Evolutionary conservation across 1,284 basidiomycete genomes (phyloP), one percentile per base, ranked within the genome.

Genomic region (Apiotrichum akiyoshidainum): DNA sequence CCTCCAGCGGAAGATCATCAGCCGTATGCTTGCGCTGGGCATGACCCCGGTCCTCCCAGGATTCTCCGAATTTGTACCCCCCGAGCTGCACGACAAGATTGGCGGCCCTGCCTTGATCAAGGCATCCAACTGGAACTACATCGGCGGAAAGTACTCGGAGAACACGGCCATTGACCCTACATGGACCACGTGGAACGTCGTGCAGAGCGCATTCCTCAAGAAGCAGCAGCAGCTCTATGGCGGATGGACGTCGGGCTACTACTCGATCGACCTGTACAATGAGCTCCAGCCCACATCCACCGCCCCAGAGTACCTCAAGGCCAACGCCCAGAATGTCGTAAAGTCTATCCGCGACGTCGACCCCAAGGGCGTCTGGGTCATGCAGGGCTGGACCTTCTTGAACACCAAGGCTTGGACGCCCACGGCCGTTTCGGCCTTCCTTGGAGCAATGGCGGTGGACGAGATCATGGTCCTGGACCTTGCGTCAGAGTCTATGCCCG

Each of bases 211-310:
- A 11, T 80, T 81, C 70, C 77, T 81, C 51, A 49, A 71, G 31
- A 81, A 81, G 64, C 81, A 81, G 65, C 58, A 65, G 14, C 70
- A 69, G 14, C 76, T 76, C 0, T 81, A 80, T 57, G 80, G 80
- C 21, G 72, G 75, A 46, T 64, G 57, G 56, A 66, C 79, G 37
- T 75, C 79, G 11, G 78, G 80, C 58, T 72, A 80, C 59, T 82
- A 82, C 63, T 79, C 79, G 33, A 74, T 82, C 39, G 81, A 82
- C 62, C 80, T 81, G n/a, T n/a, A n/a, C n/a, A n/a, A n/a, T n/a
- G n/a, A n/a, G n/a, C n/a, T n/a, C n/a, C n/a, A n/a, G n/a, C n/a
- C n/a, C n/a, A n/a, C n/a, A n/a, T n/a, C n/a, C n/a, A n/a, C n/a
- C n/a, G n/a, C n/a, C n/a, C n/a, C n/a, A n/a, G n/a, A n/a, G n/a